Evolutionary conservation across 371 early-diverging fungal genomes (phyloP), one percentile per base, ranked within the genome.

Genomic region (Circinella minor): DNA sequence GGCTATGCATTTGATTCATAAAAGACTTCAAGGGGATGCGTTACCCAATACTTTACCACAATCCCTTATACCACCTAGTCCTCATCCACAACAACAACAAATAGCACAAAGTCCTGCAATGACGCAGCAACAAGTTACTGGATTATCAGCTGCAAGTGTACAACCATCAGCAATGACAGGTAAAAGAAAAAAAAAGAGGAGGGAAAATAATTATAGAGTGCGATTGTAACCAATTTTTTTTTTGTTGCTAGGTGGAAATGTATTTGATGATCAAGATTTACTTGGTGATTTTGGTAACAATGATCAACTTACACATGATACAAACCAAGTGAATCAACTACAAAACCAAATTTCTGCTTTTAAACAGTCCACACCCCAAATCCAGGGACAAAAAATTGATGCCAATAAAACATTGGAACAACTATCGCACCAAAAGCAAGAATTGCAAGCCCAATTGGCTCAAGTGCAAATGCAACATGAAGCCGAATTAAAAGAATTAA

Each of bases 1-100:
- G n/a, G 96, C 97, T 4, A 96, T 98, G 96, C 93, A 96, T 79
- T 76, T 97, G 27, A 91, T 97, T 59, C 90, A 93, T 74, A 80
- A 88, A n/a, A 89, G 92, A 37, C 77, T 94, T 13, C 81, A 79
- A 27, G 96, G 96, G 10, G 81, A 85, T 18, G 85, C 82, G 17
- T 73, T 98, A 20, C 97, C 98, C 11, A 67, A 71, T 1, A 68
- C 73, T 2, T 75, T 97, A 37, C 96, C 98, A 14, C 14, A 75
- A 4, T 76, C 81, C 1, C 69, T 89, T 37, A 36, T 85, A 2
- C 78, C 84, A n/a, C 81, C 83, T 38, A 71, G 65, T 47, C 68
- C 66, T 57, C 67, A 61, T 43, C 36, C 63, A 36, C 49, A 49
- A 15, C 43, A 43, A n/a, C 51, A 27, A 15, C 46, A n/a, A 18